Base-by-base conservation (phyloP, 495 filamentous ascomycete species). In the Daldinia caldariorum region DNA sequence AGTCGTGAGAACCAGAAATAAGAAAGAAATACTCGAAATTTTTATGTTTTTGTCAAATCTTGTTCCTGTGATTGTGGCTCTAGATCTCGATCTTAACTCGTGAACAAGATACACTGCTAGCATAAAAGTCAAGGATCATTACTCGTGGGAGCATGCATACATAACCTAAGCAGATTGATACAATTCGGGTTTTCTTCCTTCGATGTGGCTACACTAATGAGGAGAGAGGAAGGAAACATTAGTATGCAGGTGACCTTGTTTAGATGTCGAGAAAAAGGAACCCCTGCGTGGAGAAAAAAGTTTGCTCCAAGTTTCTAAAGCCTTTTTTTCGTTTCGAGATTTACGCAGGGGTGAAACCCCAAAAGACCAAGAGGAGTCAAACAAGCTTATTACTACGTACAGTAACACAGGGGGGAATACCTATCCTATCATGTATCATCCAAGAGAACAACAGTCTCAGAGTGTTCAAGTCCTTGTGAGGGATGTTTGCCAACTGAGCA, bases 231-330 rank as follows among this genome's bases (percentile, higher is more conserved):
- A 61, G 53, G 64, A 68, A 68, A 68, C 65, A 58, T 32, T 29
- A 53, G 41, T 14, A 72, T 72, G 70, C 70, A 62, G 45, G 70
- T 62, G 68, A 72, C 70, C 70, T 68, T 72, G 70, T 72, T 72
- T 72, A 47, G 32, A 65, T 65, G 70, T 64, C 65, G 56, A 68
- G 37, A 39, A 45, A 39, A 53, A 34, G 16, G 16, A 41, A 18
- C 60, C 70, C 64, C 61, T 61, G 65, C 61, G 56, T 68, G 55
- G 56, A 32, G 64, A 67, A 37, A 34, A 61, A 67, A 31, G 61
- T 66, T 65, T 61, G 38, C 57, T 72, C 41, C 37, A 39, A 47
- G 43, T 16, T 47, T 47, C 43, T 45, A 45, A 45, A 45, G 16
- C 18, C 18, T 12, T 58, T 66, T 26, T 26, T 26, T 26, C 26